Evolutionary conservation across 805 yeast species (phyloP), one percentile per base, ranked within the genome.

Genomic region (Spathaspora hagerdaliae): DNA sequence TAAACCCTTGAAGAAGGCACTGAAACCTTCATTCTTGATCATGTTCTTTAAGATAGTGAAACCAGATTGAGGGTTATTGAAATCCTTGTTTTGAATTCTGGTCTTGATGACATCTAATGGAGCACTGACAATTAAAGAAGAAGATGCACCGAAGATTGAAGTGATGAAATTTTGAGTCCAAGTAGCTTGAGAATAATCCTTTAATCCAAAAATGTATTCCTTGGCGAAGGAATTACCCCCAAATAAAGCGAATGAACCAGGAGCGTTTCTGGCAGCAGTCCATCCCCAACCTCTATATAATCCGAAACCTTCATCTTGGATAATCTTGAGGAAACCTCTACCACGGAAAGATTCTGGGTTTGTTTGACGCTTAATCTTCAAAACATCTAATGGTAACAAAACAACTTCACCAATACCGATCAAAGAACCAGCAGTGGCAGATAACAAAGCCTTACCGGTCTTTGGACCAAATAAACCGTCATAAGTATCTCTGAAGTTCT

Each of bases 321-420:
- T 64, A 60, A 94, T 88, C 68, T 79, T 85, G 55, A 91, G 50
- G 72, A 94, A 91, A 9, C 99, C 98, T 75, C 99, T 87, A 57
- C 99, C 99, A 69, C 83, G 85, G 81, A 94, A 94, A n/a, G 98
- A 75, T 70, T 92, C 99, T n/a, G 99, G 99, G 76, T 94, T 94
- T 45, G 99, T 94, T 77, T 94, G 99, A 75, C 98, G 91, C 75
- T 94, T 94, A 71, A 94, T 94, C 76, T 94, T 94, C 64, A 94
- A 77, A 36, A 94, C 98, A 65, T 94, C 99, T 58, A 94, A 78
- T 32, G 99, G 99, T 60, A 94, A 78, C 57, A 94, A 75, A 33
- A 94, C 91, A 64, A 94, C 89, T 73, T 94, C 99, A 71, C 97
- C 99, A 63, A 94, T 92, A 58, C 99, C 99, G 54, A 94, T 90